Evolutionary conservation across 345 rosid species (phyloP), one percentile per base, ranked within the genome.

Genomic region (Citrus unshiu): DNA sequence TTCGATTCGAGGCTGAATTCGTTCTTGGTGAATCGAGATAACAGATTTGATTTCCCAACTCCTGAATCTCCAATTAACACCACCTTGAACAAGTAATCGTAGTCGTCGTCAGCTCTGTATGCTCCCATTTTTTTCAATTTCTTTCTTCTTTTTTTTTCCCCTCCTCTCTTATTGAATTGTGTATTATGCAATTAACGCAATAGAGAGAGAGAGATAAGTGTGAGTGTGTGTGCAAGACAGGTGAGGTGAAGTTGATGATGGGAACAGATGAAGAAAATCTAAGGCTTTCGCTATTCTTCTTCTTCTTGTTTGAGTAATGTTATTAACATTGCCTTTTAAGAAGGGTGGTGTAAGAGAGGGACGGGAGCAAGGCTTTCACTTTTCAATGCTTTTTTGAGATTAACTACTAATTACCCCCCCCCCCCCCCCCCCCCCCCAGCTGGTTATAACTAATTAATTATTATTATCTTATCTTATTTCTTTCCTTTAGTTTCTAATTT

Each of bases 1-100:
- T 84, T 84, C 37, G 87, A 84, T 77, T 84, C 87, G 40, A 84
- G 85, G 70, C 85, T 84, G 79, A 84, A 84, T 34, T 84, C 87
- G 37, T 84, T 84, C 30, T 79, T 68, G 7, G 85, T 84, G 82
- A 84, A 84, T 65, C 87, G 49, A 7, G 87, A 79, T 9, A 84
- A 73, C 2, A 84, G 83, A 77, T 84, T 84, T 3, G 87, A 84
- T 79, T 84, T 84, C 3, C 87, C 87, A 32, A 84, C 87, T 51
- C 87, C 87, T 1, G 87, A 84, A 61, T 84, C 87, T 18, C 87
- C 87, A 60, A 84, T 84, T 40, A 84, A 66, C 3, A 84, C 87
- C 81, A 81, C 76, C 79, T 84, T 84, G 79, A 84, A 84, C 27
- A 84, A 74, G 71, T 84, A 84, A 60, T 84, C 87, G 79, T 84